Evolutionary conservation across 1,284 basidiomycete genomes (phyloP), one percentile per base, ranked within the genome.

Genomic region (Xerocomus minutiporus): DNA sequence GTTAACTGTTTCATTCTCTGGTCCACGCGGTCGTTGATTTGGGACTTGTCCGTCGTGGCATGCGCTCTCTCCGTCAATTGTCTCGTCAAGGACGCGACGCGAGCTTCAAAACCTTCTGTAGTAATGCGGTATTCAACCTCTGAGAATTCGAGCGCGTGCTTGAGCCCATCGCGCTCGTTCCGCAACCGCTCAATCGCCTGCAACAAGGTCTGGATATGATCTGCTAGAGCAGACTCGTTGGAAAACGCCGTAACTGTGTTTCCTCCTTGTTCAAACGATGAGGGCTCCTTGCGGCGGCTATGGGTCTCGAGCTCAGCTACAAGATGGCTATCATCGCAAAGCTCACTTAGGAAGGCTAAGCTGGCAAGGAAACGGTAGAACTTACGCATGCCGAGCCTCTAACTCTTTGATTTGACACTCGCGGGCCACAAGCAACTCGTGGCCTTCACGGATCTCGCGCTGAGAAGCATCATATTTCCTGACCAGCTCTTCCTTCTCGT

Each of bases 71-170:
- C 57, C 4, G 55, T 45, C n/a, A 69, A 52, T 15, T 67, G 61
- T 9, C 49, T 51, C 26, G 67, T 65, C 28, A 75, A 59, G 58
- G 46, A 61, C 35, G 54, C 62, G 52, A 68, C 56, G 23, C 46
- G 69, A 57, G 39, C 59, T 60, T 84, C 76, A 41, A 87, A 71
- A 1, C 82, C 78, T 54, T 86, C 77, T 8, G 84, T 75, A 4
- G 81, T 75, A 61, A 90, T 88, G 54, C 74, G 80, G 29, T 81
- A 78, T 67, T 93, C 90, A n/a, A 77, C 75, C 58, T 85, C 78
- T 41, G 85, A 71, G 69, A 90, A 93, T 40, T 87, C 78, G 13
- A 91, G 66, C 52, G 84, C 78, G 15, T 82, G 77, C 52, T 78
- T 76, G n/a, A 89, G 74, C 38, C 73, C 74, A 59, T 93, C 84